Conservation (phyloP, 202 grass and related monocot genomes). For the Setaria italica region DNA sequence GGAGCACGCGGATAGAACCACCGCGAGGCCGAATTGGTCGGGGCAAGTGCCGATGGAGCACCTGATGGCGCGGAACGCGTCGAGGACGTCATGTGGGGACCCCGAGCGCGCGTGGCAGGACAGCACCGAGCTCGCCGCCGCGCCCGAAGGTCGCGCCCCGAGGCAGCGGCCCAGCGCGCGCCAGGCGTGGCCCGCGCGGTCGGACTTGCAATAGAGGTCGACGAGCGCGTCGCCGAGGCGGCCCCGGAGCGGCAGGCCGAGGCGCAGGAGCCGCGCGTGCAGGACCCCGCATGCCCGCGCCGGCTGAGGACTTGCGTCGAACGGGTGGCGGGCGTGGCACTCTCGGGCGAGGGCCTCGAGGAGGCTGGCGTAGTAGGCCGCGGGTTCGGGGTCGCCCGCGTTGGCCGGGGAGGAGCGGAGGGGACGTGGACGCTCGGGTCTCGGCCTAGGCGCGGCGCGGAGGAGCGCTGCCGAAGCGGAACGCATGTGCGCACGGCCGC, state of each 20-base stretch:
- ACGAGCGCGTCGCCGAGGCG: constrained; percentile 50
- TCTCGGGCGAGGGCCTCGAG: constrained; percentile 48
- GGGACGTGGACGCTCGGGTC: neutral
- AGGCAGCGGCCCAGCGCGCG: constrained; percentile 37
- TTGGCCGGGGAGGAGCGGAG: neutral
- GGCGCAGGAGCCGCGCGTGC: constrained; percentile 45
- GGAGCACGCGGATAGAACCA: constrained; percentile 58
- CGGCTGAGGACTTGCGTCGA: constrained; percentile 41
- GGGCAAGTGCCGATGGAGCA: neutral
- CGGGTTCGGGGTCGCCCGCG: neutral
- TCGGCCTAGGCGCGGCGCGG: constrained; percentile 10
- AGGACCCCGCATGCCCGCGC: constrained; percentile 48
- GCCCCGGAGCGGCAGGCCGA: constrained; percentile 34
- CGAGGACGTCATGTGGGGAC: constrained; percentile 45
- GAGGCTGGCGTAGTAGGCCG: constrained; percentile 39
- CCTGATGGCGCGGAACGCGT: constrained; percentile 45
- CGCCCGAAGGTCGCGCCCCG: constrained; percentile 3
- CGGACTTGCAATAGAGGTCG: constrained; percentile 57
- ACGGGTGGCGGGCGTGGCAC: constrained; percentile 33
- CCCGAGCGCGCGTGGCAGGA: constrained; percentile 51
- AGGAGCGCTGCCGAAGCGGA: constrained; percentile 22
- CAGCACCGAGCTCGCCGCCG: constrained; percentile 57
- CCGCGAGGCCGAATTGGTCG: constrained; percentile 66
- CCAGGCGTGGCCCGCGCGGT: constrained; percentile 37
- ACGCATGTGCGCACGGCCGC: constrained; percentile 35